These are phyloP conservation scores for Elymus sibiricus DNA, from an alignment of 176 grass and related monocot species.

Conservation along the genomic window DNA sequence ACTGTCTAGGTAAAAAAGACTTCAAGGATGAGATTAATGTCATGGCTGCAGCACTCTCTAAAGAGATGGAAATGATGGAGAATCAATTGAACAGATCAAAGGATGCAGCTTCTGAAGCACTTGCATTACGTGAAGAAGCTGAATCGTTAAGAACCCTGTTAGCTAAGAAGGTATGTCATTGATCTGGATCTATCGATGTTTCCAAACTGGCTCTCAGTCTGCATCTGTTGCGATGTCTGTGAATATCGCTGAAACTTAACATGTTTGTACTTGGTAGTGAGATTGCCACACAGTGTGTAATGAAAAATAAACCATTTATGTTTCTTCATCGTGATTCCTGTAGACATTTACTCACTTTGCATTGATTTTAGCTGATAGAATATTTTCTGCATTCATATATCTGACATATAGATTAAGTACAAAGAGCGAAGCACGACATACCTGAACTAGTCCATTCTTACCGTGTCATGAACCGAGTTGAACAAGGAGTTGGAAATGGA, in stretches of 20 bases:
- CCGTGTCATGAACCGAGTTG: neutral
- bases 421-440: neutral
- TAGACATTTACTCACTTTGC: neutral
- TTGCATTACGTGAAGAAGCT: conserved; percentile 73
- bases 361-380: neutral
- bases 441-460: neutral
- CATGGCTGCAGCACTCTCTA: conserved; percentile 79
- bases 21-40: conserved; percentile 96
- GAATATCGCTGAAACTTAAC: neutral
- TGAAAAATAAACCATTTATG: conserved; percentile 11
- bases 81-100: conserved; percentile 88
- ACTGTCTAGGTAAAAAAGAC: conserved; percentile 74
- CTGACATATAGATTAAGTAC: neutral
- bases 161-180: conserved; percentile 59
- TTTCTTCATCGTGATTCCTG: conserved; percentile 15
- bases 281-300: neutral
- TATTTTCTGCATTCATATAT: neutral
- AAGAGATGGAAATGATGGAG: conserved; percentile 97
- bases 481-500: neutral
- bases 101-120: conserved; percentile 63
- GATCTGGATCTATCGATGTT: conserved; percentile 5
- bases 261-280: neutral
- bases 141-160: conserved; percentile 58
- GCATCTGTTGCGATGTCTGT: conserved; percentile 9
- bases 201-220: neutral